Conservation (phyloP, 257 asterid species). For the Solanum peruvianum region DNA sequence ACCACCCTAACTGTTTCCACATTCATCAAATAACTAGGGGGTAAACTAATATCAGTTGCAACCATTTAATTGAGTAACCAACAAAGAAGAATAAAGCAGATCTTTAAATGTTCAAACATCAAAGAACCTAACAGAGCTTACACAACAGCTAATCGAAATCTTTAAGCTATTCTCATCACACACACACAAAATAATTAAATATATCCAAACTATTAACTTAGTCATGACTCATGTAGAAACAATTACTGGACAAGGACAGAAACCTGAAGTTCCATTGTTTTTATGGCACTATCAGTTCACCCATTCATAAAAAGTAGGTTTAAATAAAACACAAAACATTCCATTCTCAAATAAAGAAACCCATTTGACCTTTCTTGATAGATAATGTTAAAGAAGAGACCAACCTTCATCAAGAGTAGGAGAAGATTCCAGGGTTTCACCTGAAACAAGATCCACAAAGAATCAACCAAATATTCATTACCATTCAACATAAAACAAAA, state of each 20-base stretch:
- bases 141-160: neutral
- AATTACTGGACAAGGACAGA: neutral
- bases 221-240: neutral
- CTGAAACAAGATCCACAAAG: slow-evolving; percentile 3
- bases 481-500: neutral
- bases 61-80: neutral
- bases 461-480: neutral
- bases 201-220: neutral
- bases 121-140: neutral
- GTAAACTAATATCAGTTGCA: neutral
- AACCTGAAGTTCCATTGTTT: neutral
- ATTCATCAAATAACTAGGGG: neutral
- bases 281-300: neutral
- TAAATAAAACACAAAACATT: neutral
- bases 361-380: neutral
- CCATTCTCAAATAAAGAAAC: neutral
- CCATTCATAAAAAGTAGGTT: neutral
- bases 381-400: neutral
- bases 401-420: slow-evolving; percentile 11
- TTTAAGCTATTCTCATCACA: neutral
- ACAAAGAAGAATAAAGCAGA: neutral
- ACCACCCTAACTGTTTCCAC: neutral
- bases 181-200: neutral
- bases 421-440: slow-evolving; percentile 15
- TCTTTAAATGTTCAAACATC: neutral